Base-by-base conservation (phyloP, 192 early-diverging fungal genomes). In the Coemansia sp. region DNA sequence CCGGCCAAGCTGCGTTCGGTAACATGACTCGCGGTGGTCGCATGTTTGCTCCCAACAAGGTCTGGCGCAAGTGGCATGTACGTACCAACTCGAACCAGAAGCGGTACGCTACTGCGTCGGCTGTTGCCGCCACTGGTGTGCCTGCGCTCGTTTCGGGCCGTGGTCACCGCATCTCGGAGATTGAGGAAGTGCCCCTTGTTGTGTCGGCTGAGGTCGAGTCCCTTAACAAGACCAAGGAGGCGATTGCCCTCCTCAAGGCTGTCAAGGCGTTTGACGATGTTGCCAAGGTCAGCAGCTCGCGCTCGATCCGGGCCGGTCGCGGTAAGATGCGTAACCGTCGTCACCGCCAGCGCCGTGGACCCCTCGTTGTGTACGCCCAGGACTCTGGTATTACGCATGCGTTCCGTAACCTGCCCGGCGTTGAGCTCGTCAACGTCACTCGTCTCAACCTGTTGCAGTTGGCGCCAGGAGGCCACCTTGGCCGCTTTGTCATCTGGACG, bases 31-130 rank as follows among this genome's bases (percentile, higher is more conserved):
- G 95, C 83, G 93, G 93, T 71, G 95, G 97, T 83, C 91, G 94
- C 66, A 98, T 98, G 97, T 98, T 97, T 76, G 94, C 97, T 64
- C 97, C 97, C 54, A 99, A 93, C 88, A 99, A 99, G 90, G 89
- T 90, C 83, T 98, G 93, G 94, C 88, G 95, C 85, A 97, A 96
- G 88, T 98, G 97, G 95, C 95, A 97, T 88, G 86, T 97, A 69
- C 96, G 96, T 88, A 94, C 92, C 83, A 96, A 96, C 93, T 69
- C 89, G 79, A 97, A 96, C 92, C 94, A 97, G 88, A 93, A 93
- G 88, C 91, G 95, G 71, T 98, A 90, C 85, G 97, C 94, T 32
- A 92, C 91, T 62, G 95, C 88, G 53, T 98, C 97, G 73, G 95
- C 94, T 69, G 84, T 98, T 74, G 97, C 97, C 66, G 94, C 97